Evolutionary conservation across 2,329 filamentous ascomycete genomes (phyloP).

Genomic region (Talaromyces sp.): DNA sequence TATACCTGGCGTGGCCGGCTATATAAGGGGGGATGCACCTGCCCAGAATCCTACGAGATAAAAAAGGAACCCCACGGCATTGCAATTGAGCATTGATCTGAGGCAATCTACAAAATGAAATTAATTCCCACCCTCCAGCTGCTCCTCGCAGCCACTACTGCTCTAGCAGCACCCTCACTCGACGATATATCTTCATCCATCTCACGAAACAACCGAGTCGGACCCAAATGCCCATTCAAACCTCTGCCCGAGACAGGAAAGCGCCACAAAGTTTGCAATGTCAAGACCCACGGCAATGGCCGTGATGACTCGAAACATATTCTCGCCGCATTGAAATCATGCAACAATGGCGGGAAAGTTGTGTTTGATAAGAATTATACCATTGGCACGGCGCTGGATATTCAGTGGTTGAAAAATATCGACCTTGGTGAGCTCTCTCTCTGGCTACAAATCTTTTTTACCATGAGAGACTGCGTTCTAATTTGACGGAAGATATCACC

Average conservation of each 20-base stretch:
- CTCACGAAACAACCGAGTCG: conserved; percentile 26
- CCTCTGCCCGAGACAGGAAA: conserved; percentile 28
- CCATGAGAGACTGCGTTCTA: not conserved
- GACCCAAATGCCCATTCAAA: conserved; percentile 30
- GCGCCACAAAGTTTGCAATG: conserved; percentile 30
- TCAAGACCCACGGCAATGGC: conserved; percentile 28
- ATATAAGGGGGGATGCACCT: not conserved
- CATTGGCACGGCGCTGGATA: conserved; percentile 62
- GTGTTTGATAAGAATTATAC: conserved; percentile 59
- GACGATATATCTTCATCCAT: conserved; percentile 4
- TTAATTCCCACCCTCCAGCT: not conserved
- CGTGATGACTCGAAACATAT: conserved; percentile 53
- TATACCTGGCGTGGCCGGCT: not conserved
- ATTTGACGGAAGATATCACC: conserved; percentile 48
- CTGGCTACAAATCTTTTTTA: not conserved
- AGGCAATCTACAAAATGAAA: conserved; percentile 3
- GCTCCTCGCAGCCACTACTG: conserved; percentile 5
- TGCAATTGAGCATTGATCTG: not conserved
- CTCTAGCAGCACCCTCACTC: conserved; percentile 1
- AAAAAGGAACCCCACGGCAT: not conserved
- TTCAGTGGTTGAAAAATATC: conserved; percentile 62
- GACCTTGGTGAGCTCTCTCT: conserved; percentile 52
- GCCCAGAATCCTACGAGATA: too few relatives aligned
- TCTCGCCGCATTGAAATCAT: conserved; percentile 54
- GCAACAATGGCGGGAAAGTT: conserved; percentile 62